Conservation (phyloP, 1,284 basidiomycete genomes). For the Paramarasmius palmivorus region DNA sequence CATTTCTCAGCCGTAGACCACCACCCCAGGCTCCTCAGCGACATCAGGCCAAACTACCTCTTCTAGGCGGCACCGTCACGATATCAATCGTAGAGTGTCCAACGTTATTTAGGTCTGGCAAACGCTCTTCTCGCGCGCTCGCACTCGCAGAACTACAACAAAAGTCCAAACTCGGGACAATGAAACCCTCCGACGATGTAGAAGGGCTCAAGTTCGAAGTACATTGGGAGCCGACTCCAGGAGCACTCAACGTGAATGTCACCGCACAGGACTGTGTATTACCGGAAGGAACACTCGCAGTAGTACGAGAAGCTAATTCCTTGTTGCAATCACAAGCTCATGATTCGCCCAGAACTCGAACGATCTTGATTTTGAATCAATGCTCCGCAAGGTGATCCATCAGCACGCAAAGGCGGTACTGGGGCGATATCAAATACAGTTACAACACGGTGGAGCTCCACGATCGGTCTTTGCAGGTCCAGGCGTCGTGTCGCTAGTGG, state of each 20-base stretch:
- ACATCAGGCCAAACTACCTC: slow-evolving; percentile 49
- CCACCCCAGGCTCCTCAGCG: slow-evolving; percentile 35
- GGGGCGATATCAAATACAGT: slow-evolving; percentile 48
- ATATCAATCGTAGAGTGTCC: slow-evolving; percentile 44
- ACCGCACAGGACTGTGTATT: slow-evolving; percentile 42
- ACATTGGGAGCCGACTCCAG: slow-evolving; percentile 65
- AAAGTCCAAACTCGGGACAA: slow-evolving; percentile 53
- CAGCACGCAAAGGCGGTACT: slow-evolving; percentile 64
- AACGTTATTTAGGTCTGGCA: slow-evolving; percentile 33
- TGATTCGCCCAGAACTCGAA: slow-evolving; percentile 50
- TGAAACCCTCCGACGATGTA: slow-evolving; percentile 66
- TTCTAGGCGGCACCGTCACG: slow-evolving; percentile 51
- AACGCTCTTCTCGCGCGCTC: slow-evolving; percentile 50
- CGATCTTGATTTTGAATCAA: slow-evolving; percentile 68
- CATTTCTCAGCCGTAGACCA: slow-evolving; percentile 48
- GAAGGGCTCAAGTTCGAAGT: slow-evolving; percentile 64
- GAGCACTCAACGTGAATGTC: slow-evolving; percentile 57
- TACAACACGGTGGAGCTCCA: slow-evolving; percentile 49
- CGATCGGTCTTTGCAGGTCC: slow-evolving; percentile 57
- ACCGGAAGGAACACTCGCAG: slow-evolving; percentile 40
- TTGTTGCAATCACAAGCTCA: background rate
- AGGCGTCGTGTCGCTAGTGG: slow-evolving; percentile 53
- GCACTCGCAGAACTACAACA: slow-evolving; percentile 63
- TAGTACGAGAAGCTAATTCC: slow-evolving; percentile 35
- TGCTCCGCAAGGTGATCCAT: slow-evolving; percentile 59